These are phyloP conservation scores for Verruconis gallopava DNA, from an alignment of 2,329 filamentous ascomycete species.

Conservation along the genomic window DNA sequence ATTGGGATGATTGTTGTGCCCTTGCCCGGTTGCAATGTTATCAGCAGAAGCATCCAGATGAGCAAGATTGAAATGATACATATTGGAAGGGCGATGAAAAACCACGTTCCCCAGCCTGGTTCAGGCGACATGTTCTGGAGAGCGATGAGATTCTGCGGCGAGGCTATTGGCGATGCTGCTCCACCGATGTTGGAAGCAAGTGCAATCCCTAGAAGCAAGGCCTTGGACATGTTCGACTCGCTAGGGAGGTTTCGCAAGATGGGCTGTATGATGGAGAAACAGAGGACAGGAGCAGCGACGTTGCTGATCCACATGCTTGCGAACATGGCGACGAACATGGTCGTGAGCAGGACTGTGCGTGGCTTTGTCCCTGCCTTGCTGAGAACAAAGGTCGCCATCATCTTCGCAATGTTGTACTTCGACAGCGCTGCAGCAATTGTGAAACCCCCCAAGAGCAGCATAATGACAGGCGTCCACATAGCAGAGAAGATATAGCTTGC, in stretches of 20 bases:
- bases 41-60: slow-evolving; percentile 78
- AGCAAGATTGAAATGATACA: slow-evolving; percentile 76
- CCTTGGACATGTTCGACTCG: slow-evolving; percentile 87
- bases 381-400: slow-evolving; percentile 88
- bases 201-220: slow-evolving; percentile 87
- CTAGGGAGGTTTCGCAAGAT: slow-evolving; percentile 85
- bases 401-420: slow-evolving; percentile 96
- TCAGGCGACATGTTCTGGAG: slow-evolving; percentile 88
- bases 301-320: slow-evolving; percentile 99
- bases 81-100: slow-evolving; percentile 88
- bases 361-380: slow-evolving; percentile 93
- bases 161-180: slow-evolving; percentile 92
- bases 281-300: slow-evolving; percentile 89
- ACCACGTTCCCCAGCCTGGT: slow-evolving; percentile 92
- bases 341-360: slow-evolving; percentile 79
- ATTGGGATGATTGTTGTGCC: slow-evolving; percentile 88
- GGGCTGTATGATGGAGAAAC: slow-evolving; percentile 95
- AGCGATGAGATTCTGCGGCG: slow-evolving; percentile 93
- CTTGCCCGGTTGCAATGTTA: slow-evolving; percentile 72
- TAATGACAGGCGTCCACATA: slow-evolving; percentile 99
- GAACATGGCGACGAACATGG: slow-evolving; percentile 97
- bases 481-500: slow-evolving; percentile 77
- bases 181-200: slow-evolving; percentile 92
- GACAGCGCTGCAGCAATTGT: slow-evolving; percentile 89
- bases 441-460: slow-evolving; percentile 92